These are phyloP conservation scores for Xylariaceae sp. DNA, from an alignment of 2,329 filamentous ascomycete genomes.

Conservation along the genomic window DNA sequence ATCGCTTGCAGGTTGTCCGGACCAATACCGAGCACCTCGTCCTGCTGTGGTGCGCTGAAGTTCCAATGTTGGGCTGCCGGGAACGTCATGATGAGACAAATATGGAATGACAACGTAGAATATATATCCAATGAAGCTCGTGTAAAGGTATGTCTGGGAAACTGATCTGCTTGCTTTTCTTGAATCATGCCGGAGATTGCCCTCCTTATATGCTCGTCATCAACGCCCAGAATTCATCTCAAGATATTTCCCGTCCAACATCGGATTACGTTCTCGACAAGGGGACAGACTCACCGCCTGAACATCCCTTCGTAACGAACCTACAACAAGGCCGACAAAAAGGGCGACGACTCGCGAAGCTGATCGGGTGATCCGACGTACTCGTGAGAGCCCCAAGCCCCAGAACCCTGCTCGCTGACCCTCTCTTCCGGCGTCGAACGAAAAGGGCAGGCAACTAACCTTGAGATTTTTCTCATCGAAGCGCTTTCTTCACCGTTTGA, in stretches of 20 bases:
- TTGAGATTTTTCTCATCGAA: not conserved
- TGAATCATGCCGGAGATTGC: not conserved
- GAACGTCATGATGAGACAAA: conserved; percentile 7
- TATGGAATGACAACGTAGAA: not conserved
- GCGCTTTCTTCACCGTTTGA: conserved; percentile 2
- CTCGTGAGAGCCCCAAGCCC: not conserved
- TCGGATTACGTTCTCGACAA: not conserved
- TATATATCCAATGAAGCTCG: not conserved
- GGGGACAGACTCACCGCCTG: conserved; percentile 6
- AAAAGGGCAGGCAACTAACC: conserved; percentile 1
- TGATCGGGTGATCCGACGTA: conserved; percentile 5
- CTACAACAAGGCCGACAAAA: not conserved
- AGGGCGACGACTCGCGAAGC: not conserved
- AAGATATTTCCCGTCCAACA: conserved; percentile 4
- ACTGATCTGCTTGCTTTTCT: not conserved
- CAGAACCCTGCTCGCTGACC: conserved; percentile 1
- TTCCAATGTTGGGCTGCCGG: conserved; percentile 5
- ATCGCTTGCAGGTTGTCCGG: conserved; percentile 5
- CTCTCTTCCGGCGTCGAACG: conserved; percentile 8
- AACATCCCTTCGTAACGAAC: conserved; percentile 3
- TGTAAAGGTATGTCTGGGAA: not conserved
- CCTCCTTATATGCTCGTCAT: conserved; percentile 11
- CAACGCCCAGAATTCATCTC: not conserved
- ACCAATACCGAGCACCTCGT: conserved; percentile 13
- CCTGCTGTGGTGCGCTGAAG: conserved; percentile 4